Base-by-base conservation (phyloP, 768 basidiomycete species). In the Chalciporus piperatus region DNA sequence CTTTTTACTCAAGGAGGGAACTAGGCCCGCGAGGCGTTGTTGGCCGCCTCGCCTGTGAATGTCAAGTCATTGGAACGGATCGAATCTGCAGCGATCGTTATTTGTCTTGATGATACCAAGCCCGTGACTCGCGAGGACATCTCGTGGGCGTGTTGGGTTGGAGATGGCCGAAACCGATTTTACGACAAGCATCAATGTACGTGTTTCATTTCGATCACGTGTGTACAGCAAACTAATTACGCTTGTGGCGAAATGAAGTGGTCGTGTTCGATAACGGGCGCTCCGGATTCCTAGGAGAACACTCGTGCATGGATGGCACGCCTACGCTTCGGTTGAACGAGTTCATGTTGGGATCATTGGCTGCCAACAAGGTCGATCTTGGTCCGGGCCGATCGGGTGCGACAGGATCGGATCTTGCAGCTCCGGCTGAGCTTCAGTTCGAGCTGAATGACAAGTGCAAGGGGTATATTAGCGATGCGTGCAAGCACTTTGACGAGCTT, bases 251-350 rank as follows among this genome's bases (percentile, higher is more conserved):
- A 35, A 94, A 10, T 47, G 40, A 35, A 94, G 92, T 98, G 48
- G 83, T 99, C 61, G 91, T 99, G 8, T 96, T 91, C 64, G 92
- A 93, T 52, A 93, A 94, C 59, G 97, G 93, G 41, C 90, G 92
- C 33, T 93, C 92, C 20, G 96, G 90, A 0, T 99, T 98, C 80
- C 73, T 92, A 0, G 90, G 90, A 35, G 87, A 90, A 66, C 88
- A 90, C 70, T 89, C 86, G 17, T 90, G 87, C 60, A 84, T 88
- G 87, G 95, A 98, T 63, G 96, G 96, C 17, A 98, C 94, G 1
- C 90, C 97, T 4, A 98, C 96, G 0, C 76, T 98, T 27, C 86
- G 97, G 42, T 71, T 98, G 79, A 98, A 97, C 74, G 97, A 99
- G 66, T 99, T 93, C 69, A 72, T 93, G 48, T 75, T 98, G 44